Evolutionary conservation across 2,329 filamentous ascomycete species (phyloP), one percentile per base, ranked within the genome.

Genomic region (Parasarocladium wereldwijsianum): DNA sequence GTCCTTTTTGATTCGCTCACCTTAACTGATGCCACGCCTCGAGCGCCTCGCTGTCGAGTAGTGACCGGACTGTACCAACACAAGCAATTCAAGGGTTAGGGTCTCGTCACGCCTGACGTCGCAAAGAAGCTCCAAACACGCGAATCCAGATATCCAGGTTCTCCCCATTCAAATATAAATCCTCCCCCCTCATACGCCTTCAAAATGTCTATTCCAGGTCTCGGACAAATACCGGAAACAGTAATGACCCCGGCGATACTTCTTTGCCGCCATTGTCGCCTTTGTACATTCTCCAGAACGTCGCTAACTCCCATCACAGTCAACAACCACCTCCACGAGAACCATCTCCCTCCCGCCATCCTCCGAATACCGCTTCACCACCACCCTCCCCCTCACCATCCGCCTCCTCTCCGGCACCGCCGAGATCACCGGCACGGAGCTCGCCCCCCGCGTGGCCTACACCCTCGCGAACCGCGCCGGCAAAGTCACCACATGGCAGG

Each of bases 341-440:
- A 62, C 53, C 29, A 49, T 66, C 37, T 49, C 46, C 38, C 67
- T 87, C 38, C 58, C 64, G 29, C 65, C 71, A 32, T 70, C 69
- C 40, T 76, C 70, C 44, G 81, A 87, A 64, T 87, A 79, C 74
- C 71, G 81, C 29, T 87, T 87, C 55, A 67, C 82, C 45, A 74
- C 83, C 25, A 65, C 75, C 8, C 51, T 60, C 36, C 43, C 50
- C 17, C 35, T 66, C 29, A 51, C 52, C 22, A 46, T 68, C 27
- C 64, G 85, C 59, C 63, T 96, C 16, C 57, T 83, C 33, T 72
- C 68, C 19, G 90, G 90, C 36, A 84, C 77, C 2, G 90, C 87
- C 28, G 90, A 98, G 54, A 74, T 93, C 46, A 93, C 96, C 49
- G 90, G 90, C 48, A 86, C 87, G 32, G 90, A 98, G 57, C 77